phyloP scores from a whole-genome alignment of 164 flowering plant genomes.

The Vitis rupestris region DNA sequence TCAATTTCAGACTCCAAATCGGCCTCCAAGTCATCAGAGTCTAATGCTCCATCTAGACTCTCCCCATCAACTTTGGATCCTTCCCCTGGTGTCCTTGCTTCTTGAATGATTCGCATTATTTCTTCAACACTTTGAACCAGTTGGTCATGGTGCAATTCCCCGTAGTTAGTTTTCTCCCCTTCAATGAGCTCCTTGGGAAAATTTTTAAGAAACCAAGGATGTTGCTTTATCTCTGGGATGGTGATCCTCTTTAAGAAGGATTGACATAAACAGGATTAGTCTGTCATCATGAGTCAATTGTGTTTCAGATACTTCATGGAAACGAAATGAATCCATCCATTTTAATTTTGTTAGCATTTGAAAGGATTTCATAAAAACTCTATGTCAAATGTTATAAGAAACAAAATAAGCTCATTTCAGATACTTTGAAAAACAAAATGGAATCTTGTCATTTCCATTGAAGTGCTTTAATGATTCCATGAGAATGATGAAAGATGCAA shows the following conservation, averaged over 20 bases:
- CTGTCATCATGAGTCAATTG: not conserved
- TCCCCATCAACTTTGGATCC: conserved; percentile 26
- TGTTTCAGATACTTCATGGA: not conserved
- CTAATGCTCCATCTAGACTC: conserved; percentile 20
- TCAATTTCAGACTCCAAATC: conserved; percentile 41
- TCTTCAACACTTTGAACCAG: conserved; percentile 57
- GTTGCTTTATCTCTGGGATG: conserved; percentile 64
- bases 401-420: too few relatives aligned
- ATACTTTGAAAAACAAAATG: too few relatives aligned
- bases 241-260: conserved; percentile 54
- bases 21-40: conserved; percentile 29
- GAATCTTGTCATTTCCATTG: too few relatives aligned
- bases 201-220: conserved; percentile 67
- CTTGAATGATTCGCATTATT: conserved; percentile 56
- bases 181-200: conserved; percentile 54
- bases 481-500: not conserved
- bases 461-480: too few relatives aligned
- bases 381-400: too few relatives aligned
- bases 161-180: conserved; percentile 43
- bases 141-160: conserved; percentile 15
- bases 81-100: conserved; percentile 45
- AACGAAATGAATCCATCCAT: not conserved
- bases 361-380: not conserved
- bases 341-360: not conserved
- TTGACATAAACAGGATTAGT: not conserved